These are phyloP conservation scores for Hibiscus syriacus DNA, from an alignment of 345 rosid genomes.

Conservation along the genomic window DNA sequence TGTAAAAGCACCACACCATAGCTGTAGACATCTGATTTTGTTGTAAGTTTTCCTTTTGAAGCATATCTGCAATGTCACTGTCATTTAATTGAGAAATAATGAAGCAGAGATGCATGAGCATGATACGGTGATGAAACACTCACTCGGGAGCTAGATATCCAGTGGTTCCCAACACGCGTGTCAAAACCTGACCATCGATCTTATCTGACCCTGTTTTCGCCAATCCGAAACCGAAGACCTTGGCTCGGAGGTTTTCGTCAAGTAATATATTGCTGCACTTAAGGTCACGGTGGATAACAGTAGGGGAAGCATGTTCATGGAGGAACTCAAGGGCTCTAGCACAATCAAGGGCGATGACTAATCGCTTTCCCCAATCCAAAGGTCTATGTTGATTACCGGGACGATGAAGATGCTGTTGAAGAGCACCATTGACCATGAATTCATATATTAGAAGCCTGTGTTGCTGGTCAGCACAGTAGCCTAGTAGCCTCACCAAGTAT, in stretches of 20 bases:
- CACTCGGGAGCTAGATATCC: conserved; percentile 95
- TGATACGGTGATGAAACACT: conserved; percentile 28
- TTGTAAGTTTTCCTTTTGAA: conserved; percentile 85
- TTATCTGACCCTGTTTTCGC: conserved; percentile 70
- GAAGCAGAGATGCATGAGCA: neutral
- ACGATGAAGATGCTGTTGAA: conserved; percentile 55
- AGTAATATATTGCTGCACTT: conserved; percentile 67
- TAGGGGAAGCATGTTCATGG: conserved; percentile 53
- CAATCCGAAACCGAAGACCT: conserved; percentile 68
- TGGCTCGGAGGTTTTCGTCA: conserved; percentile 53
- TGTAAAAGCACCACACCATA: conserved; percentile 77
- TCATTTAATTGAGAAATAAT: too few species aligned
- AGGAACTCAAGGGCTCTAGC: conserved; percentile 85
- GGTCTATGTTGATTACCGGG: conserved; percentile 24
- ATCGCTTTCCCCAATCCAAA: conserved; percentile 66
- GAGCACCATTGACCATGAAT: conserved; percentile 64
- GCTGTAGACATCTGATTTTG: conserved; percentile 90
- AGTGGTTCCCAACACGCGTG: conserved; percentile 64
- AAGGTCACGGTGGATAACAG: conserved; percentile 79
- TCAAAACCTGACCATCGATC: conserved; percentile 67
- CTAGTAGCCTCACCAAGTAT: conserved; percentile 69
- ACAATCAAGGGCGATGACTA: conserved; percentile 75
- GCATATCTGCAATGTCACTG: conserved; percentile 56
- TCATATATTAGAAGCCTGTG: conserved; percentile 70
- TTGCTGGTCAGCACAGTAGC: conserved; percentile 85